Conservation (phyloP, 331 rosid species). For the Stylosanthes scabra region DNA sequence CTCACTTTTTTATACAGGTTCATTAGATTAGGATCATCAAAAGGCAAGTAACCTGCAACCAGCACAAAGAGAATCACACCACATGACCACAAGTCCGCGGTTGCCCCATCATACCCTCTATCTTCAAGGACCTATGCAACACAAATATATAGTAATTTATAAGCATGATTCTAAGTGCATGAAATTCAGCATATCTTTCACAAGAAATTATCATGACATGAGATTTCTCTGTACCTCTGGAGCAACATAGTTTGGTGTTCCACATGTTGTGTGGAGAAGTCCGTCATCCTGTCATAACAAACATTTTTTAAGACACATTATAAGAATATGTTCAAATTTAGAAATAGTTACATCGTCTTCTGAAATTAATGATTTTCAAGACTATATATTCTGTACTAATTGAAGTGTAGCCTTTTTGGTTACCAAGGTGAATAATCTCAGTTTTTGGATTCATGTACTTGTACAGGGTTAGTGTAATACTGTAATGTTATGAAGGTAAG, state of each 20-base stretch:
- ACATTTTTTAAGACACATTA: slow-evolving; percentile 30
- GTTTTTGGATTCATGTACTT: neutral
- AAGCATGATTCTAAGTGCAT: slow-evolving; percentile 20
- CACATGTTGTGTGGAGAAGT: slow-evolving; percentile 97
- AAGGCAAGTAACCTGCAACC: slow-evolving; percentile 99
- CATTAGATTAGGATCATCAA: slow-evolving; percentile 90
- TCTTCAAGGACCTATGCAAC: slow-evolving; percentile 83
- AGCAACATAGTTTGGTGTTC: slow-evolving; percentile 99
- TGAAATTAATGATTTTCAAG: neutral
- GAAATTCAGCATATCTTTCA: neutral
- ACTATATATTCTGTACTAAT: neutral
- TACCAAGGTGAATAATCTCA: neutral
- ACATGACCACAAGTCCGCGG: slow-evolving; percentile 98
- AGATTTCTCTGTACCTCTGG: slow-evolving; percentile 73
- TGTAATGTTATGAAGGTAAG: neutral
- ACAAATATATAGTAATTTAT: slow-evolving; percentile 36
- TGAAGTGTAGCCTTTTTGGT: neutral
- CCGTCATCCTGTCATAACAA: slow-evolving; percentile 83
- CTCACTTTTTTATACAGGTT: slow-evolving; percentile 90
- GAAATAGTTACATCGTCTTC: neutral
- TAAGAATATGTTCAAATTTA: slow-evolving; percentile 22
- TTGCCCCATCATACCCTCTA: slow-evolving; percentile 95
- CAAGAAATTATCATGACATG: slow-evolving; percentile 33
- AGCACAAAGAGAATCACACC: slow-evolving; percentile 98
- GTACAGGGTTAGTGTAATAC: neutral